phyloP scores from a whole-genome alignment of 2,329 filamentous ascomycete genomes.

The Atkinsonella hypoxylon region DNA sequence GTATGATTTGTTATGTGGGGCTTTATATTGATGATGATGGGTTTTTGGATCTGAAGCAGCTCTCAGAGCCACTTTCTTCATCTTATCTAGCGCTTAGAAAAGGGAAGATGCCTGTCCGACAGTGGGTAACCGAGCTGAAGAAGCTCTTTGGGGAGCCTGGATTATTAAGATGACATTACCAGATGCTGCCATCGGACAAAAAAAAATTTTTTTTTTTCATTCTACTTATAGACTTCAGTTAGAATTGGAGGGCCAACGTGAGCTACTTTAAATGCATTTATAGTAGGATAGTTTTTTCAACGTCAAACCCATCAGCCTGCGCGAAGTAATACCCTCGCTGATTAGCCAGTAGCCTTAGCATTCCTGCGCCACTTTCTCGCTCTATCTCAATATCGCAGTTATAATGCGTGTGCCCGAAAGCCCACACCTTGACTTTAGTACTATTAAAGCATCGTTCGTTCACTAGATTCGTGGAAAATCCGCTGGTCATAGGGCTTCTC shows the following conservation, averaged over 20 bases:
- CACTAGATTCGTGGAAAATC: constrained; percentile 29
- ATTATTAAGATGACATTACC: background rate
- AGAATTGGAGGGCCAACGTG: no score
- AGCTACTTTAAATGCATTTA: background rate
- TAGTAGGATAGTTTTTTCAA: background rate
- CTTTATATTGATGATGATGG: constrained; percentile 3
- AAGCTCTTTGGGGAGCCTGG: background rate
- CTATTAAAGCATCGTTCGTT: constrained; percentile 23
- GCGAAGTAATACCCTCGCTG: constrained; percentile 29
- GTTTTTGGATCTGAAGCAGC: background rate
- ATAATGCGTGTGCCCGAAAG: constrained; percentile 37
- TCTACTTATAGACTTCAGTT: no score
- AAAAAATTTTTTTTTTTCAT: no score
- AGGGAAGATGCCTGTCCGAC: background rate
- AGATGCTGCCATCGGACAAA: no score
- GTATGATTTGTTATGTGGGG: background rate
- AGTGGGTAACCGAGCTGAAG: background rate
- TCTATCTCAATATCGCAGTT: constrained; percentile 28
- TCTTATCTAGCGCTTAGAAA: background rate
- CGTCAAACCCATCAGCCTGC: constrained; percentile 23
- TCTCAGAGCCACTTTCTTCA: background rate
- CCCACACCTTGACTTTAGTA: constrained; percentile 28
- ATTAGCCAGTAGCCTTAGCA: constrained; percentile 25
- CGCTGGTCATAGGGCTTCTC: constrained; percentile 16
- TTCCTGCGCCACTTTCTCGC: constrained; percentile 5